A percentile compares a stretch with the other conserved stretches of the same genome.
Evolutionary conservation across 1,284 basidiomycete species (phyloP).

Genomic region (Phlebopus sp.): DNA sequence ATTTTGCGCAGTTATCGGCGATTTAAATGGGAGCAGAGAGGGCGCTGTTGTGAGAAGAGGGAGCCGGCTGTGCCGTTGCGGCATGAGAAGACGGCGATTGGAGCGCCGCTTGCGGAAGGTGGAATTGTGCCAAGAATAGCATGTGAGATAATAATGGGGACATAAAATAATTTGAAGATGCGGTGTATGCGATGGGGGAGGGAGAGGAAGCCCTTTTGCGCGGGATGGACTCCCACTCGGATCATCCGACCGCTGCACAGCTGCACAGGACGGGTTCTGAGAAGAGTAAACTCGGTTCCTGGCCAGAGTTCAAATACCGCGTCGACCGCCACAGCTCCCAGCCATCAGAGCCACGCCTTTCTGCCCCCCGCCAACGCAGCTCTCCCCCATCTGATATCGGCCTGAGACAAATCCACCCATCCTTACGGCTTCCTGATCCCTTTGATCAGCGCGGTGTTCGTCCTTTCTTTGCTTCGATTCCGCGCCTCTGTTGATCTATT

Average conservation of each 20-base stretch:
- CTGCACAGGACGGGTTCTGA: slow-evolving; percentile 25
- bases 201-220: slow-evolving; percentile 9
- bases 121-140: slow-evolving; percentile 12
- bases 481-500: slow-evolving; percentile 36
- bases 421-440: slow-evolving; percentile 36
- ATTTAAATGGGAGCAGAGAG: slow-evolving; percentile 23
- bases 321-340: slow-evolving; percentile 24
- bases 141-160: slow-evolving; percentile 8
- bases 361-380: slow-evolving; percentile 23
- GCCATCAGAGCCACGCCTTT: slow-evolving; percentile 18
- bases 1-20: slow-evolving; percentile 24
- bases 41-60: slow-evolving; percentile 10
- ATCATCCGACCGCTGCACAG: slow-evolving; percentile 28
- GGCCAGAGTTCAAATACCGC: slow-evolving; percentile 26
- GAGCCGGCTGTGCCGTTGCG: slow-evolving; percentile 30
- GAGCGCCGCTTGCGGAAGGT: slow-evolving; percentile 22
- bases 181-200: no score
- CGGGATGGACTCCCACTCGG: slow-evolving; percentile 31
- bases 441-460: slow-evolving; percentile 36
- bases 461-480: slow-evolving; percentile 38
- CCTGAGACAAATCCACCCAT: slow-evolving; percentile 28
- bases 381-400: slow-evolving; percentile 30
- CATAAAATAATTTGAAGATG: slow-evolving; percentile 24
- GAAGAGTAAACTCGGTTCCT: slow-evolving; percentile 23
- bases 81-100: slow-evolving; percentile 20